phyloP scores from a whole-genome alignment of 2,329 filamentous ascomycete species.

The Alternaria metachromatica region DNA sequence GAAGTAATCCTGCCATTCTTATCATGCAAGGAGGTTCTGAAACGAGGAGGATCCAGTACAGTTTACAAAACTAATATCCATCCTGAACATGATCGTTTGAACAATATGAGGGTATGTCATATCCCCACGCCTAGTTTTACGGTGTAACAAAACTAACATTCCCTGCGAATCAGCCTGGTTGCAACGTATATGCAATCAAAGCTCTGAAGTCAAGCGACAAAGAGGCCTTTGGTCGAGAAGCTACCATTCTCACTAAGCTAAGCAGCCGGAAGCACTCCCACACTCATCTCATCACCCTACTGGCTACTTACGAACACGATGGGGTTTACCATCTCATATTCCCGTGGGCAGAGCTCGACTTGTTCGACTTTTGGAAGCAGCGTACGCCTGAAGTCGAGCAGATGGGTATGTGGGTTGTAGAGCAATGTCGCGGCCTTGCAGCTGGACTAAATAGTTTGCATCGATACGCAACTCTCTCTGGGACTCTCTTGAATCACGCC shows the following conservation, averaged over 20 bases:
- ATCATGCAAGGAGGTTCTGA: background rate
- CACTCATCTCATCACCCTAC: background rate
- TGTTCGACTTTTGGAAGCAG: constrained; percentile 3
- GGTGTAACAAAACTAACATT: no score
- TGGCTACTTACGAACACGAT: constrained; percentile 1
- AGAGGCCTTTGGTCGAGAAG: background rate
- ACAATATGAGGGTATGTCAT: background rate
- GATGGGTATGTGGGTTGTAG: background rate
- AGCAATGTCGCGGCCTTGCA: constrained; percentile 12
- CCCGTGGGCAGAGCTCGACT: constrained; percentile 13
- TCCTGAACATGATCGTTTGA: background rate
- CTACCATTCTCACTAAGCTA: background rate
- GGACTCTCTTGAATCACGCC: background rate
- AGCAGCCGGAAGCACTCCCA: background rate
- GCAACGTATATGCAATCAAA: constrained; percentile 1
- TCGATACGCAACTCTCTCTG: constrained; percentile 2
- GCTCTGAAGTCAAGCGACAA: background rate
- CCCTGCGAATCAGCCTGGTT: no score
- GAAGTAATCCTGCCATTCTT: background rate
- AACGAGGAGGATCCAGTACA: background rate
- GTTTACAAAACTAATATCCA: background rate
- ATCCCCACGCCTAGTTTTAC: no score
- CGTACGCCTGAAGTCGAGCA: background rate
- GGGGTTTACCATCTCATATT: constrained; percentile 7
- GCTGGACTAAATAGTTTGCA: constrained; percentile 6